Base-by-base conservation (phyloP, 495 filamentous ascomycete species). In the Aspergillus homomorphus region DNA sequence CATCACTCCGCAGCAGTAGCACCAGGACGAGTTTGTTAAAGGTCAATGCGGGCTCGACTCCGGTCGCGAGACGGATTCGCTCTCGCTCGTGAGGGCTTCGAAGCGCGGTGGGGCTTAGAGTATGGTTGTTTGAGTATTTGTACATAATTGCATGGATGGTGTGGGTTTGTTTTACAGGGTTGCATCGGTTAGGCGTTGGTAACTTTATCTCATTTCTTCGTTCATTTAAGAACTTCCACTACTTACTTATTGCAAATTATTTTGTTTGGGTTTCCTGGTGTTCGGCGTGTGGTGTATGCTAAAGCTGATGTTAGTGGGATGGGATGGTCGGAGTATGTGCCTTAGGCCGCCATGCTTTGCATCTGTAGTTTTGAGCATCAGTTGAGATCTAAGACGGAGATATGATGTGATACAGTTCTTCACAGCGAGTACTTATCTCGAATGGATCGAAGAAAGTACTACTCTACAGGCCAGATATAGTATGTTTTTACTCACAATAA, bases 1-100 rank as follows among this genome's bases (percentile, higher is more conserved):
- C 59, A 44, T 60, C 56, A 28, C 30, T 62, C 23, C 44, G 60
- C 30, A 57, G 64, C 42, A 65, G 56, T 21, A 46, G 60, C 30
- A 65, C 69, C 8, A 70, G 69, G 58, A 73, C 69, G 60, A 73
- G 59, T 58, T 56, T 71, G 53, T 50, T 73, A 46, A 66, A 74
- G 61, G 60, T 71, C 20, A 69, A 67, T 54, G 75, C 75, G 19
- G 76, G 74, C 33, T 75, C 73, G 48, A 79, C 74, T 0, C 75
- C 74, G 24, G 72, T 73, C 57, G 70, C 73, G 57, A 68, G 66
- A 20, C 70, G 75, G 38, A 62, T 79, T 45, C 73, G 76, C 30
- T 67, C 69, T 15, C 61, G 73, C 51, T 49, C 66, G 45, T 75
- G 55, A 70, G 9, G 22, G 16, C 38, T 51, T n/a, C n/a, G n/a